phyloP scores from a whole-genome alignment of 345 rosid genomes.

The Aurinia saxatilis region DNA sequence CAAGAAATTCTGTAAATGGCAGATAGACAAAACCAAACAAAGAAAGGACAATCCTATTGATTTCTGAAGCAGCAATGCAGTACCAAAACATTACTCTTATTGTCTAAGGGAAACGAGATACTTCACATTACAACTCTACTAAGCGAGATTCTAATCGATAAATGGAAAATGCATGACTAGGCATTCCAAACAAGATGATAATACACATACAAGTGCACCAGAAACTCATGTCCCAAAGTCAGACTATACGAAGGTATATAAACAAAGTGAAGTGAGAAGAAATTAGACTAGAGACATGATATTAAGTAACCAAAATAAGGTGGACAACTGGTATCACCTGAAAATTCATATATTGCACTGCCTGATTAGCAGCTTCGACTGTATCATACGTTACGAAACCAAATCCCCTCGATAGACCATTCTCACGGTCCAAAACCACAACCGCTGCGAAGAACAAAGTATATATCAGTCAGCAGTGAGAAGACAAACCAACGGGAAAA shows the following conservation, averaged over 20 bases:
- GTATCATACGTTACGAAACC: constrained; percentile 29
- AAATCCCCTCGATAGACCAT: constrained; percentile 19
- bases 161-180: neutral
- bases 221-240: neutral
- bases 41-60: neutral
- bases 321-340: constrained; percentile 17
- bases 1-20: constrained; percentile 1
- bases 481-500: neutral
- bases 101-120: neutral
- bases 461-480: neutral
- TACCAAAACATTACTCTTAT: neutral
- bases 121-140: neutral
- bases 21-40: constrained; percentile 5
- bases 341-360: constrained; percentile 11
- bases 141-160: neutral
- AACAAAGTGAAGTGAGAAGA: too few relatives aligned
- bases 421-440: constrained; percentile 27
- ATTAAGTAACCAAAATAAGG: constrained; percentile 5
- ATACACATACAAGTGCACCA: neutral
- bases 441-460: constrained; percentile 19
- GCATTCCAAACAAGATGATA: neutral
- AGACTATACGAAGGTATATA: too few relatives aligned
- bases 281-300: too few relatives aligned
- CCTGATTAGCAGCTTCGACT: constrained; percentile 16
- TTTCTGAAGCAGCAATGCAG: constrained; percentile 10